Evolutionary conservation across 495 filamentous ascomycete genomes (phyloP).

Genomic region (Neurospora terricola): DNA sequence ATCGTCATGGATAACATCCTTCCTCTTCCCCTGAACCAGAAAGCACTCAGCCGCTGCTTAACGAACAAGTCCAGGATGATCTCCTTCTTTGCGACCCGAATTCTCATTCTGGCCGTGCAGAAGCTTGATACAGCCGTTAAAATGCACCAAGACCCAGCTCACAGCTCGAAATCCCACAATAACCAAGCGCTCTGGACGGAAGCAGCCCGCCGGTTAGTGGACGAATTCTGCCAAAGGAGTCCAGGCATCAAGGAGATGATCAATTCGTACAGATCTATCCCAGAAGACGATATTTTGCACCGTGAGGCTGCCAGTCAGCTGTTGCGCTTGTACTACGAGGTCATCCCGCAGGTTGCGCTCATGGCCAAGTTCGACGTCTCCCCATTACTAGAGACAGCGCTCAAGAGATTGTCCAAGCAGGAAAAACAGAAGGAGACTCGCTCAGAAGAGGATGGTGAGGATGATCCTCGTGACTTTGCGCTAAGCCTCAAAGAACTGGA

Average conservation of each 20-base stretch:
- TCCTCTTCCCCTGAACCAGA: slow-evolving; percentile 70
- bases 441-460: background rate
- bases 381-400: slow-evolving; percentile 53
- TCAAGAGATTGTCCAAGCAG: slow-evolving; percentile 41
- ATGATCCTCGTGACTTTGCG: slow-evolving; percentile 34
- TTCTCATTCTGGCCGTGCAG: slow-evolving; percentile 65
- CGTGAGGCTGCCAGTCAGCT: slow-evolving; percentile 68
- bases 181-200: slow-evolving; percentile 51
- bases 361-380: slow-evolving; percentile 83
- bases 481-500: slow-evolving; percentile 59
- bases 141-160: slow-evolving; percentile 41
- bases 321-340: slow-evolving; percentile 68
- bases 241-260: slow-evolving; percentile 72
- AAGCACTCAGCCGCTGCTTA: slow-evolving; percentile 65
- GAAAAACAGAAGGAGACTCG: slow-evolving; percentile 12
- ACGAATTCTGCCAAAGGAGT: slow-evolving; percentile 68
- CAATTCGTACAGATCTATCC: slow-evolving; percentile 52
- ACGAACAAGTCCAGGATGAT: slow-evolving; percentile 64
- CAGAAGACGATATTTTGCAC: slow-evolving; percentile 59
- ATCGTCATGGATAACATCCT: slow-evolving; percentile 77
- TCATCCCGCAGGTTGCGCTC: slow-evolving; percentile 68
- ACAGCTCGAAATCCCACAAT: slow-evolving; percentile 3
- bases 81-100: slow-evolving; percentile 70
- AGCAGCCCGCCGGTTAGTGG: slow-evolving; percentile 50
- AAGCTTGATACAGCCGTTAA: slow-evolving; percentile 58